phyloP scores from a whole-genome alignment of 1,284 basidiomycete species.

The Apiotrichum porosum region DNA sequence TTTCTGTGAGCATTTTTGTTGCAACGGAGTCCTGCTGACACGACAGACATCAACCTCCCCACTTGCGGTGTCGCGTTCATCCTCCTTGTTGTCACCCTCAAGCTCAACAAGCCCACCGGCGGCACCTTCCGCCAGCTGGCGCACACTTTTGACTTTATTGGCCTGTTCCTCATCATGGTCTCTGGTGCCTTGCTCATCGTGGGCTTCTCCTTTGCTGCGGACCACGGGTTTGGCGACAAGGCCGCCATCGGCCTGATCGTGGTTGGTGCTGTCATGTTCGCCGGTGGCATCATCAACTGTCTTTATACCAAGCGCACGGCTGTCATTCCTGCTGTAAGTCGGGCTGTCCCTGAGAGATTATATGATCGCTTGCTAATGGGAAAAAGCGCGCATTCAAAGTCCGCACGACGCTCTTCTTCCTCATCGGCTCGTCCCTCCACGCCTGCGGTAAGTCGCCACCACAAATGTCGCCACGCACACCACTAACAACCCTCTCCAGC shows the following conservation, averaged over 20 bases:
- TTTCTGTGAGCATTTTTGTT: constrained; percentile 11
- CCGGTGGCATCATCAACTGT: constrained; percentile 62
- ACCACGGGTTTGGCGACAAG: constrained; percentile 45
- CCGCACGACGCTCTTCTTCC: constrained; percentile 42
- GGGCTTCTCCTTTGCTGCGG: constrained; percentile 58
- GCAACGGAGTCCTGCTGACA: no score
- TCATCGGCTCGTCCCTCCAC: constrained; percentile 31
- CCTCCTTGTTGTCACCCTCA: constrained; percentile 72
- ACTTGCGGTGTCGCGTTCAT: constrained; percentile 56
- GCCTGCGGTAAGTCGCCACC: no score
- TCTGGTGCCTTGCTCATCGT: constrained; percentile 72
- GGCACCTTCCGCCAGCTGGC: constrained; percentile 20
- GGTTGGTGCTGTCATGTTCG: constrained; percentile 60
- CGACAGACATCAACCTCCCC: constrained; percentile 40
- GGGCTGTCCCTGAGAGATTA: no score
- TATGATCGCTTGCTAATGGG: no score
- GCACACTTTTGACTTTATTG: constrained; percentile 44
- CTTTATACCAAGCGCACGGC: constrained; percentile 65
- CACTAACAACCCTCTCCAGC: no score
- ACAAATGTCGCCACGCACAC: no score
- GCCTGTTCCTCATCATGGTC: constrained; percentile 58
- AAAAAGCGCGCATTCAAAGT: constrained; percentile 36
- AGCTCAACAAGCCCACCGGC: constrained; percentile 57
- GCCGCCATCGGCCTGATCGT: constrained; percentile 71
- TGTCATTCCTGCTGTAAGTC: constrained; percentile 55